These are phyloP conservation scores for Debaryomyces sp. DNA, from an alignment of 1,139 yeast genomes.

Conservation along the genomic window DNA sequence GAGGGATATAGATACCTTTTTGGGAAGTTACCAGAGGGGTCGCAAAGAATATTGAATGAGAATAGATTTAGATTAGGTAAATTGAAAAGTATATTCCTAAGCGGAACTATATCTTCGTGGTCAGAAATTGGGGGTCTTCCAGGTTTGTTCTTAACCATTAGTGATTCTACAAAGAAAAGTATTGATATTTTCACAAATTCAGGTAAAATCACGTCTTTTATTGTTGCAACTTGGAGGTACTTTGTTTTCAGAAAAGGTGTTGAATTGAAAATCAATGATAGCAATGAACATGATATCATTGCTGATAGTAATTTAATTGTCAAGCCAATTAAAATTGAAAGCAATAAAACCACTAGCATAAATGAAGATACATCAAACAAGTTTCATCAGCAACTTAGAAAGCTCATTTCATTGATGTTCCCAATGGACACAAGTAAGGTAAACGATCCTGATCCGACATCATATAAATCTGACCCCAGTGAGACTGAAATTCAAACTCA, in stretches of 20 bases:
- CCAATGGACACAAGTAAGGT: conserved; percentile 47
- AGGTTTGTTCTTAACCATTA: conserved; percentile 81
- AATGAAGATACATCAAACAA: conserved; percentile 7
- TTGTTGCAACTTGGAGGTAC: conserved; percentile 80
- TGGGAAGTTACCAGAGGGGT: conserved; percentile 85
- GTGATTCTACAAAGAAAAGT: conserved; percentile 71
- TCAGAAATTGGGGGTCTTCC: conserved; percentile 83
- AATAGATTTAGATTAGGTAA: conserved; percentile 55
- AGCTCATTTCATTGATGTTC: conserved; percentile 49
- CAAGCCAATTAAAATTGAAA: conserved; percentile 47
- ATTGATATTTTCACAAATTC: conserved; percentile 41
- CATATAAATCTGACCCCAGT: conserved; percentile 43
- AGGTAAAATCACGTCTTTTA: conserved; percentile 49
- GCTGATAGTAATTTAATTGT: conserved; percentile 58
- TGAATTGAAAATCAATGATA: conserved; percentile 48
- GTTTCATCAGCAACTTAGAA: conserved; percentile 26
- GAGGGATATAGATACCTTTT: conserved; percentile 67
- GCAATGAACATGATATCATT: conserved; percentile 36
- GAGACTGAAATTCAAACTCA: conserved; percentile 49
- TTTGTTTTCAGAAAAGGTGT: conserved; percentile 87
- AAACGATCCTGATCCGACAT: conserved; percentile 40
- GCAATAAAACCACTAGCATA: not conserved
- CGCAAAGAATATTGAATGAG: conserved; percentile 71
- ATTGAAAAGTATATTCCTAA: conserved; percentile 66
- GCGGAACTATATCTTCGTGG: conserved; percentile 75